Base-by-base conservation (phyloP, 208 protist genomes). In the Acanthamoeba castellanii region DNA sequence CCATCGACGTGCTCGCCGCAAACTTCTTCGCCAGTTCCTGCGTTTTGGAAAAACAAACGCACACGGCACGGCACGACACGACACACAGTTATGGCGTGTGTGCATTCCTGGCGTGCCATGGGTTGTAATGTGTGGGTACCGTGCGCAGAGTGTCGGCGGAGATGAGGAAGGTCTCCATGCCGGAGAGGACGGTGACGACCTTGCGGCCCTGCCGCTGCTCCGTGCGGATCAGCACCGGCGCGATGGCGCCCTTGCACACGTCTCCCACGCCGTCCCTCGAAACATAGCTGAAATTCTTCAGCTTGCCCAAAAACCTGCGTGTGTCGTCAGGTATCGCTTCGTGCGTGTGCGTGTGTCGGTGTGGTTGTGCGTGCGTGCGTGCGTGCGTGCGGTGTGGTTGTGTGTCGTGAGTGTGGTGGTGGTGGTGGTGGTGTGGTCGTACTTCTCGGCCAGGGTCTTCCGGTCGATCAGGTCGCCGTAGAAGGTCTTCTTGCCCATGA, bases 181-280 rank as follows among this genome's bases (percentile, higher is more conserved):
- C 78, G 50, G 47, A 61, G 78, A 85, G 16, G 45, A 50, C 37
- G 50, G 78, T 85, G 25, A 85, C 50, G 37, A 85, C 42, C 78
- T 85, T 85, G 78, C 78, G 78, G 37, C 78, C 78, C 30, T 85
- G 78, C 22, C 78, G 78, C 50, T 85, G 78, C 45, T 85, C 78
- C 42, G 78, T 85, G 32, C 50, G 78, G 45, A 85, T 85, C 47
- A 34, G 32, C 50, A 85, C n/a, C 50, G 78, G 78, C 78, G 37
- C 50, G 25, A 85, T 59, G 18, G 45, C 14, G 25, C 78, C 78
- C 50, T 55, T 85, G 11, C 32, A 34, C 20, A 85, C 42, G 27
- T 85, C 78, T 2, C 47, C 25, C 47, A 47, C 37, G 20, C 47
- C 47, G 25, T 59, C 78, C 4, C 78, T 5, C 42, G 20, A 2